phyloP scores from a whole-genome alignment of 2,329 filamentous ascomycete genomes.

The Paramyrothecium sp. region DNA sequence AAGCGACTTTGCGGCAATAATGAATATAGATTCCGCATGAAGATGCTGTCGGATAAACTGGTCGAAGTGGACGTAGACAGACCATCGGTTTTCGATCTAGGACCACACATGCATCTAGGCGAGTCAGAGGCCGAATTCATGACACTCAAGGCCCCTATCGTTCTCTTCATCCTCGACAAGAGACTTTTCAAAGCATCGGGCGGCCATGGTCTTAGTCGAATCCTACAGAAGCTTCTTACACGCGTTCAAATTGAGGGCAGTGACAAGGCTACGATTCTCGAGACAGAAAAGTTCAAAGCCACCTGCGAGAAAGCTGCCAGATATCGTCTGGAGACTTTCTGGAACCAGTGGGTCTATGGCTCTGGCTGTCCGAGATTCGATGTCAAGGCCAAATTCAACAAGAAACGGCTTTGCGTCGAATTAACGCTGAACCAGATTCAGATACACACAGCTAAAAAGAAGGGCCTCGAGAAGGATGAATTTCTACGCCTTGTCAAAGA shows the following conservation, averaged over 20 bases:
- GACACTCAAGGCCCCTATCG: constrained; percentile 82
- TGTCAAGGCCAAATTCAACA: constrained; percentile 90
- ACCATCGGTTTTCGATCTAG: constrained; percentile 79
- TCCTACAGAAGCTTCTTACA: constrained; percentile 82
- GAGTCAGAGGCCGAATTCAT: constrained; percentile 88
- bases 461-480: constrained; percentile 63
- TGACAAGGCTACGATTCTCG: constrained; percentile 69
- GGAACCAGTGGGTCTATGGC: constrained; percentile 87
- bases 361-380: constrained; percentile 87
- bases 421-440: constrained; percentile 82
- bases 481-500: constrained; percentile 88
- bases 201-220: constrained; percentile 80
- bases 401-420: constrained; percentile 93
- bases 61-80: constrained; percentile 79
- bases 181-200: constrained; percentile 80
- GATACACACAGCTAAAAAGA: constrained; percentile 40
- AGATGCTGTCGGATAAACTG: constrained; percentile 77
- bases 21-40: constrained; percentile 88
- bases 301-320: constrained; percentile 87
- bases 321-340: constrained; percentile 84
- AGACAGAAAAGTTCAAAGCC: constrained; percentile 73
- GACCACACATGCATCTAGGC: constrained; percentile 74
- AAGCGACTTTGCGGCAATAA: constrained; percentile 90
- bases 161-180: constrained; percentile 91
- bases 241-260: constrained; percentile 70